These are phyloP conservation scores for Citrus sinensis DNA, from an alignment of 345 rosid genomes.

Conservation along the genomic window DNA sequence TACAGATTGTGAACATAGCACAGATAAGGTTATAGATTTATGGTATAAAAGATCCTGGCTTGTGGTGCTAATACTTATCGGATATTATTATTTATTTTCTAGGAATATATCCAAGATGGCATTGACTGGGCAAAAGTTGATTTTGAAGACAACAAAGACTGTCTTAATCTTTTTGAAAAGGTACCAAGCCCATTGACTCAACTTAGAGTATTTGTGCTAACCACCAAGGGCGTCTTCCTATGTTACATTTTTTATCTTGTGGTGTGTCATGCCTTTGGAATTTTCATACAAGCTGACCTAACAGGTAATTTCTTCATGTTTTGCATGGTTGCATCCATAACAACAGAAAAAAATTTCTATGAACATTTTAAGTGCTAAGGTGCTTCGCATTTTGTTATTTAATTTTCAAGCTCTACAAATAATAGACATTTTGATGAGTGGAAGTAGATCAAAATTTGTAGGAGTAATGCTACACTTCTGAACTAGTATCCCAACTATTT, in stretches of 20 bases:
- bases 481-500: too few species aligned
- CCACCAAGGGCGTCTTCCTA: background rate
- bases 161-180: conserved; percentile 99
- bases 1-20: background rate
- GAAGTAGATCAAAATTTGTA: background rate
- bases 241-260: background rate
- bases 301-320: background rate
- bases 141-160: conserved; percentile 96
- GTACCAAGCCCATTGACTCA: conserved; percentile 28
- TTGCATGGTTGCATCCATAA: background rate
- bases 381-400: background rate
- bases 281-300: background rate
- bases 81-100: conserved; percentile 17
- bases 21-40: background rate
- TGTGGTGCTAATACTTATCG: background rate
- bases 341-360: background rate
- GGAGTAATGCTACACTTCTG: too few species aligned
- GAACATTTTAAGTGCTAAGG: background rate
- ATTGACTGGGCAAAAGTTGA: conserved; percentile 98
- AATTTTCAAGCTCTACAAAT: background rate
- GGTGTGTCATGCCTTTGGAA: background rate
- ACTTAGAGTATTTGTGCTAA: background rate
- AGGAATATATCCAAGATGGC: conserved; percentile 99
- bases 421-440: background rate
- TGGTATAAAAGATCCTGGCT: background rate